These are phyloP conservation scores for Flaveria ramosissima DNA, from an alignment of 129 eudicot species.

Conservation along the genomic window DNA sequence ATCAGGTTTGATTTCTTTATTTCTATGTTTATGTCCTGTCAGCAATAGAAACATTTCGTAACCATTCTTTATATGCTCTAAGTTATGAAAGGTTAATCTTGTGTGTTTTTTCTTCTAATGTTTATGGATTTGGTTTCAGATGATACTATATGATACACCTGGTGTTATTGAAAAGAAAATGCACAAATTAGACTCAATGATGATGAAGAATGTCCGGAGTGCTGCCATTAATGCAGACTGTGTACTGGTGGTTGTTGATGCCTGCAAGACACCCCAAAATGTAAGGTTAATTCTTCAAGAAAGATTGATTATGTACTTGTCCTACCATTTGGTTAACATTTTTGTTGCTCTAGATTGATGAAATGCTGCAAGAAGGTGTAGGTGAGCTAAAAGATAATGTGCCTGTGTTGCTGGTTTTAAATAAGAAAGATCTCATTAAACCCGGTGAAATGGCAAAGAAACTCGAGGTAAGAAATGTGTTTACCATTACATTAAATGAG, in stretches of 20 bases:
- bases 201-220: slow-evolving; percentile 97
- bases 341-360: slow-evolving; percentile 64
- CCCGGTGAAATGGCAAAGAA: slow-evolving; percentile 98
- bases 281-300: slow-evolving; percentile 37
- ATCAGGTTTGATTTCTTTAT: slow-evolving; percentile 64
- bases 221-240: slow-evolving; percentile 93
- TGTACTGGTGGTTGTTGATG: slow-evolving; percentile 88
- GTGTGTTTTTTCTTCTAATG: not conserved
- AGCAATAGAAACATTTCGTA: not conserved
- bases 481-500: not conserved
- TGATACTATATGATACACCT: slow-evolving; percentile 95
- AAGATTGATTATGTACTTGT: not conserved
- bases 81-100: not conserved
- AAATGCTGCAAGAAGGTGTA: slow-evolving; percentile 72
- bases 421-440: slow-evolving; percentile 94
- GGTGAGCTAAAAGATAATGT: slow-evolving; percentile 61
- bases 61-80: not conserved
- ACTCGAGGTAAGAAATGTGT: slow-evolving; percentile 56
- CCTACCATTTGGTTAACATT: slow-evolving; percentile 22
- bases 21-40: not conserved
- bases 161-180: slow-evolving; percentile 96
- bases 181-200: slow-evolving; percentile 95
- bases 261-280: slow-evolving; percentile 82
- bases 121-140: slow-evolving; percentile 51
- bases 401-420: slow-evolving; percentile 85